Conservation (phyloP, 768 basidiomycete genomes). For the Leccinum subtestaceum region DNA sequence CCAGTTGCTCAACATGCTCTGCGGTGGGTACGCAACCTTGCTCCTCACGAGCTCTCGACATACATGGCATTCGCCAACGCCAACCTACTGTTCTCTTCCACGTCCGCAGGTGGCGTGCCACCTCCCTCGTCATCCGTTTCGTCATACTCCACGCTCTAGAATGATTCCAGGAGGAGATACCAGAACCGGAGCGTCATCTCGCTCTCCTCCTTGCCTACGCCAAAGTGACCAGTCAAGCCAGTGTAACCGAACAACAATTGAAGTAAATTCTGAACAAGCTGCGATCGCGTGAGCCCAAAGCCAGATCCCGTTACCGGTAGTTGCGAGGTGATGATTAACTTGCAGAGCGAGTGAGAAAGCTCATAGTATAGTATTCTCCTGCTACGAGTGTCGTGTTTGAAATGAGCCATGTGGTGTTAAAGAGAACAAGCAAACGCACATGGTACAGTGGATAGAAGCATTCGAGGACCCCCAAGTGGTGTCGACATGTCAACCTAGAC, state of each 20-base stretch:
- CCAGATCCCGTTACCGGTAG: slow-evolving; percentile 32
- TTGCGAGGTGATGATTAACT: slow-evolving; percentile 66
- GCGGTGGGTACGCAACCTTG: slow-evolving; percentile 69
- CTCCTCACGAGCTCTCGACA: slow-evolving; percentile 69
- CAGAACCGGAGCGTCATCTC: slow-evolving; percentile 87
- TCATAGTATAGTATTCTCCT: slow-evolving; percentile 39
- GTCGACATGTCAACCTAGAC: slow-evolving; percentile 58
- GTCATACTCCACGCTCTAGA: too few relatives aligned
- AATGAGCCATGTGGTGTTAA: not conserved
- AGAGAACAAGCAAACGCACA: slow-evolving; percentile 29
- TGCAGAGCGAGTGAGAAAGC: slow-evolving; percentile 59
- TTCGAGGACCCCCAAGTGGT: slow-evolving; percentile 39
- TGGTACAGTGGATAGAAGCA: slow-evolving; percentile 38
- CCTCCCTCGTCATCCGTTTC: slow-evolving; percentile 20
- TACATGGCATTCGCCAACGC: slow-evolving; percentile 72
- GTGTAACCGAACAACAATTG: slow-evolving; percentile 71
- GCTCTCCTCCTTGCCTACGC: slow-evolving; percentile 83
- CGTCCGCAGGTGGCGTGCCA: slow-evolving; percentile 15
- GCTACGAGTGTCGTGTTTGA: slow-evolving; percentile 11
- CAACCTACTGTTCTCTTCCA: slow-evolving; percentile 40
- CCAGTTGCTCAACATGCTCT: slow-evolving; percentile 48
- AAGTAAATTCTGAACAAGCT: slow-evolving; percentile 69
- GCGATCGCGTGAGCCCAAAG: slow-evolving; percentile 37
- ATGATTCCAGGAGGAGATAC: slow-evolving; percentile 55
- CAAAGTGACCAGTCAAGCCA: slow-evolving; percentile 71